Evolutionary conservation across 1,284 basidiomycete species (phyloP), one percentile per base, ranked within the genome.

Genomic region (Spongispora temasekensis): DNA sequence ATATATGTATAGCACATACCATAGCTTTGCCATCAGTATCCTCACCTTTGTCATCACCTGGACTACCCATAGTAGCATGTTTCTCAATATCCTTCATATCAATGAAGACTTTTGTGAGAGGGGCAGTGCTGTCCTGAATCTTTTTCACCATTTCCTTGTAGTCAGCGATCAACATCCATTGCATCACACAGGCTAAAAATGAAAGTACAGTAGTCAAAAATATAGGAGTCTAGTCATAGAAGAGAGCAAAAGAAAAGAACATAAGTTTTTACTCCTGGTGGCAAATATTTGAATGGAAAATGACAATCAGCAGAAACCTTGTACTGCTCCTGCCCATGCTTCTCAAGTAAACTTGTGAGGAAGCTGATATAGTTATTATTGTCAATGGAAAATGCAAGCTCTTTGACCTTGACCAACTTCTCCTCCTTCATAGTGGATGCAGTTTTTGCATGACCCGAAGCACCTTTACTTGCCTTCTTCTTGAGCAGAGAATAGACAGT

Each of bases 101-200:
- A 12, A 42, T 21, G 13, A 42, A 23, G 7, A 42, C 13, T 21
- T 42, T 42, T 1, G 40, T 42, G 2, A 4, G 0, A 5, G 13
- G 5, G 19, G 8, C 1, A 40, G 3, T 21, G 19, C n/a, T 9
- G 2, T 40, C 19, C n/a, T 15, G 3, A n/a, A 55, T 59, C 28
- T 51, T 60, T 6, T 27, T 2, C 1, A 54, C 42, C 55, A 60
- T 61, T 8, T 61, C 40, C 7, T 42, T 53, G 51, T 60, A 57
- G 30, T 61, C 57, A 6, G 15, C 12, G 57, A 21, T 59, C 37
- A 30, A 60, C 37, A 31, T 60, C 40, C 48, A 60, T 60, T 10
- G 30, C 53, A 1, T 59, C 46, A 30, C 7, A 19, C 9, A 10
- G 4, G 6, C 8, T 35, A 35, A 17, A 17, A 17, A 10, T 2